These are phyloP conservation scores for Botryotinia calthae DNA, from an alignment of 2,329 filamentous ascomycete species.

Conservation along the genomic window DNA sequence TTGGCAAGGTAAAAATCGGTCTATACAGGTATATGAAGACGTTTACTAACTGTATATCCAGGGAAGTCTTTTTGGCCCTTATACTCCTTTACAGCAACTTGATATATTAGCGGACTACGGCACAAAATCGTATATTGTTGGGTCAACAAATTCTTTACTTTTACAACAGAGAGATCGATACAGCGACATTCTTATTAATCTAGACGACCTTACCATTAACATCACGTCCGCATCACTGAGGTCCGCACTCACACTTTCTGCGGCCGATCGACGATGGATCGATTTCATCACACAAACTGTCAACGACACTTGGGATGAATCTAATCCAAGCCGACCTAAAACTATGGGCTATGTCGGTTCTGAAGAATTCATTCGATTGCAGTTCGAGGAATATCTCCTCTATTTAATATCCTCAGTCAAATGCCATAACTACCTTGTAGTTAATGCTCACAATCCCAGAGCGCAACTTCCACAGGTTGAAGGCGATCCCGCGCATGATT, in stretches of 20 bases:
- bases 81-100: slow-evolving; percentile 92
- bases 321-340: slow-evolving; percentile 84
- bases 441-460: slow-evolving; percentile 55
- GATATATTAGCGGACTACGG: slow-evolving; percentile 90
- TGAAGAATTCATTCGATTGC: slow-evolving; percentile 94
- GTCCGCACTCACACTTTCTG: slow-evolving; percentile 72
- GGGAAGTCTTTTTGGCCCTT: slow-evolving; percentile 93
- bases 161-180: slow-evolving; percentile 94
- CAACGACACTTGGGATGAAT: slow-evolving; percentile 94
- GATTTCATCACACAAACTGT: slow-evolving; percentile 92
- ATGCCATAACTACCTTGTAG: slow-evolving; percentile 69
- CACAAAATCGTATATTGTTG: slow-evolving; percentile 96
- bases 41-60: slow-evolving; percentile 38
- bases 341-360: slow-evolving; percentile 93
- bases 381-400: slow-evolving; percentile 95
- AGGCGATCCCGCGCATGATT: slow-evolving; percentile 82
- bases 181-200: slow-evolving; percentile 92
- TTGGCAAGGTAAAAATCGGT: slow-evolving; percentile 66
- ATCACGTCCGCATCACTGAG: slow-evolving; percentile 79
- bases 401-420: slow-evolving; percentile 86
- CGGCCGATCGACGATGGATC: slow-evolving; percentile 91
- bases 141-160: slow-evolving; percentile 91
- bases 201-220: slow-evolving; percentile 84
- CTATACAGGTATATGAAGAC: too few relatives aligned
- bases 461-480: slow-evolving; percentile 65